Conservation (phyloP, 495 filamentous ascomycete genomes). For the Penicillium maclennaniae region DNA sequence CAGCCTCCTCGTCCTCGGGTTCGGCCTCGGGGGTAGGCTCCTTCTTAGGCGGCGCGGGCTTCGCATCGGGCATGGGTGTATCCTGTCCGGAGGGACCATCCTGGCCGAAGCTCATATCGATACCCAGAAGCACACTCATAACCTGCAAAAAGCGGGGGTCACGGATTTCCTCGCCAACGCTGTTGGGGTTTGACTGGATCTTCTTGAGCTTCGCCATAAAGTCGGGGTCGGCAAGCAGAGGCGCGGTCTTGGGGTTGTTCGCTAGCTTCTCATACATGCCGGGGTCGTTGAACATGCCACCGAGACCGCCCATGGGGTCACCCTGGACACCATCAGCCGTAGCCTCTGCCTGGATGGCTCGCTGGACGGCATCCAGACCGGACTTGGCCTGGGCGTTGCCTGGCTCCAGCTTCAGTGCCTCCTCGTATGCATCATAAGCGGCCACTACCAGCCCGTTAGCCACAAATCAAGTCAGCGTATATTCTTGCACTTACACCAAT, state of each 20-base stretch:
- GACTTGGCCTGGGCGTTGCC: constrained; percentile 89
- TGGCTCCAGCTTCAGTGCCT: constrained; percentile 86
- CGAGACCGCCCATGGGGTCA: constrained; percentile 72
- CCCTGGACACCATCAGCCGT: constrained; percentile 59
- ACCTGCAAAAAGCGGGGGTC: constrained; percentile 94
- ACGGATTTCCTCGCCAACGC: constrained; percentile 71
- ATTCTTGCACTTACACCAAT: constrained; percentile 56
- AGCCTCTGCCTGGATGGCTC: constrained; percentile 82
- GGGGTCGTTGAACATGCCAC: constrained; percentile 90
- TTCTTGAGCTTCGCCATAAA: constrained; percentile 90
- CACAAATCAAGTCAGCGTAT: neutral
- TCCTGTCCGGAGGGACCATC: constrained; percentile 61
- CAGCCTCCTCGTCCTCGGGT: constrained; percentile 72
- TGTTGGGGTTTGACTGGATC: constrained; percentile 74
- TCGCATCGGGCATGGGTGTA: constrained; percentile 70
- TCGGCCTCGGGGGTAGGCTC: constrained; percentile 61
- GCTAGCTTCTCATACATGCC: constrained; percentile 85
- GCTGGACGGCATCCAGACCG: constrained; percentile 74
- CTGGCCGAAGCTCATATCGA: constrained; percentile 84
- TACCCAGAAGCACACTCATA: constrained; percentile 85
- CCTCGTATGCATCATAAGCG: constrained; percentile 83
- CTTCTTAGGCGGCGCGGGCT: constrained; percentile 50
- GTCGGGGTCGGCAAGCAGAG: constrained; percentile 72
- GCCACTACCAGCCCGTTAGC: constrained; percentile 47
- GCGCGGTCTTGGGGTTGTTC: constrained; percentile 85